A percentile compares a stretch with the other conserved stretches of the same genome.
Conservation (phyloP, 441 rosid genomes). For the Syzygium malaccense region DNA sequence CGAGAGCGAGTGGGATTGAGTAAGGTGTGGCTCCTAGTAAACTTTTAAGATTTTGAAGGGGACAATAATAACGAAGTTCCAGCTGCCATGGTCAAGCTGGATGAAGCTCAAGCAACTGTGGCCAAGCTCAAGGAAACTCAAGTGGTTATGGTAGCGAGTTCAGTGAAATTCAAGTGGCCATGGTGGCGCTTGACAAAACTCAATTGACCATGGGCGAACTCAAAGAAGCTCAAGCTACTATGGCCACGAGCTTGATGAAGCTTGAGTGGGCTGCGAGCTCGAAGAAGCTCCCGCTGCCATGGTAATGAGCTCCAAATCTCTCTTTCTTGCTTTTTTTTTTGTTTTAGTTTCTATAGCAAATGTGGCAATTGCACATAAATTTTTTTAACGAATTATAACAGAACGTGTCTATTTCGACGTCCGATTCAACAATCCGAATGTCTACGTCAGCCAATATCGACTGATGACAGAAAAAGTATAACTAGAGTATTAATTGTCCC, state of each 20-base stretch:
- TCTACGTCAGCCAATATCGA: background rate
- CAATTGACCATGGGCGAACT: background rate
- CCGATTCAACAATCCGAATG: background rate
- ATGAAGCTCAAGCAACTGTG: background rate
- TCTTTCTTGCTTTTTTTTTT: too few relatives aligned
- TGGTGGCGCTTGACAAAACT: background rate
- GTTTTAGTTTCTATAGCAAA: background rate
- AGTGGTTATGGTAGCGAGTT: background rate
- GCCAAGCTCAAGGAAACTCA: background rate
- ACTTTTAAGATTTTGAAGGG: background rate
- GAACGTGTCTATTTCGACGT: background rate
- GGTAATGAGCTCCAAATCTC: background rate
- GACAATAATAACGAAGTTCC: background rate
- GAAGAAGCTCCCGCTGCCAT: background rate
- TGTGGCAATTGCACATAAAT: background rate
- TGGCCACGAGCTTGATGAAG: background rate
- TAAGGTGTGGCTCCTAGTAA: background rate
- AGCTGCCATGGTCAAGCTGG: background rate
- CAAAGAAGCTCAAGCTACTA: background rate
- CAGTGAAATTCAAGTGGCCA: background rate
- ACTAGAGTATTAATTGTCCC: background rate
- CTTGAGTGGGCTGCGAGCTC: background rate
- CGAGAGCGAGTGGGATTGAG: background rate
- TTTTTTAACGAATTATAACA: background rate
- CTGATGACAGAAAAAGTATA: background rate